A percentile compares a stretch with the other conserved stretches of the same genome.
These are phyloP conservation scores for Calvatia gigantea DNA, from an alignment of 768 basidiomycete species.

Conservation along the genomic window DNA sequence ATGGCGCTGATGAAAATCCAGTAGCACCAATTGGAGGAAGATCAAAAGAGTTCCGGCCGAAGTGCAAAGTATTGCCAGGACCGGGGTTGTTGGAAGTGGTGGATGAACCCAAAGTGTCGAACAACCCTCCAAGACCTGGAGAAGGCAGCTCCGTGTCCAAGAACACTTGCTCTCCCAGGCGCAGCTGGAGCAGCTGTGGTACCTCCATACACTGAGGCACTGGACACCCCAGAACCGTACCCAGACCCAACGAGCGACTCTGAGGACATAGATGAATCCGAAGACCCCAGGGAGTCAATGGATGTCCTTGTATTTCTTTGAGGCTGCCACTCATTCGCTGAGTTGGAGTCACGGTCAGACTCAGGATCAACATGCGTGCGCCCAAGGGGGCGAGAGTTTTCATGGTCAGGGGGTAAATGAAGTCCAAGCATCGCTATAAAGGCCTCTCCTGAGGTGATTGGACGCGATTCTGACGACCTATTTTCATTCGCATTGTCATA, in stretches of 20 bases:
- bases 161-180: background rate
- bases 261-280: conserved; percentile 4
- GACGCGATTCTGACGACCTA: background rate
- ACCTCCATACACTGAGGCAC: background rate
- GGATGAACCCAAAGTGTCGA: conserved; percentile 2
- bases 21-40: background rate
- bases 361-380: background rate
- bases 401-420: background rate
- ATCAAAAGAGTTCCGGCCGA: background rate
- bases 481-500: background rate
- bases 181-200: background rate
- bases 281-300: conserved; percentile 4
- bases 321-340: background rate
- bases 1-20: background rate
- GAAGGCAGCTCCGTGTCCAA: conserved; percentile 10
- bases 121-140: conserved; percentile 7
- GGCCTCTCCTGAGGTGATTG: background rate
- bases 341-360: background rate
- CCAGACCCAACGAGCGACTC: conserved; percentile 3
- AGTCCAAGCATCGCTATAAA: background rate
- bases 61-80: background rate
- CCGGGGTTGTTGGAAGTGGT: background rate
- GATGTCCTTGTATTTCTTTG: background rate
- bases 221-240: background rate
- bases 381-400: background rate